phyloP scores from a whole-genome alignment of 2,329 filamentous ascomycete species.

The Penicillium expansum region DNA sequence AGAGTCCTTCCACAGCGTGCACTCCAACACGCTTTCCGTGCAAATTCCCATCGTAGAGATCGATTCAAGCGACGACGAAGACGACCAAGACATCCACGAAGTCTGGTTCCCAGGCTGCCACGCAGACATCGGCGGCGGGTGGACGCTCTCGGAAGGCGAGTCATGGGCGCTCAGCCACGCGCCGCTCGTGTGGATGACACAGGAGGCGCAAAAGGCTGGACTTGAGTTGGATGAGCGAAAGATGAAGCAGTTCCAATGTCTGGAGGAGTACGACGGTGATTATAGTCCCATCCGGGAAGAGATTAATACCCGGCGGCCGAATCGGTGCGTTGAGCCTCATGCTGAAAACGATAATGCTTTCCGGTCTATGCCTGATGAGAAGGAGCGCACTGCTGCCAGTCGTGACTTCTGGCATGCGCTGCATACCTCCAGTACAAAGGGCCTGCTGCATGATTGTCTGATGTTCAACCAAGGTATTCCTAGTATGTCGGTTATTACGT shows the following conservation, averaged over 20 bases:
- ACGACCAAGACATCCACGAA: slow-evolving; percentile 70
- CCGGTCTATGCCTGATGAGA: slow-evolving; percentile 18
- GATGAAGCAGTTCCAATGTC: slow-evolving; percentile 64
- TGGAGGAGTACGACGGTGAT: slow-evolving; percentile 43
- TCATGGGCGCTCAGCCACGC: slow-evolving; percentile 61
- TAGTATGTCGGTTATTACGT: slow-evolving; percentile 57
- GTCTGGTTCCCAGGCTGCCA: slow-evolving; percentile 74
- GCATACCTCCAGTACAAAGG: slow-evolving; percentile 53
- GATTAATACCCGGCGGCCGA: slow-evolving; percentile 15
- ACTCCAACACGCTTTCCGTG: slow-evolving; percentile 29
- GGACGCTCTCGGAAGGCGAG: slow-evolving; percentile 60
- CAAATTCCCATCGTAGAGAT: slow-evolving; percentile 25
- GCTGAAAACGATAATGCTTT: slow-evolving; percentile 15
- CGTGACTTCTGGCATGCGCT: slow-evolving; percentile 58
- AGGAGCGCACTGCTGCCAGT: slow-evolving; percentile 29
- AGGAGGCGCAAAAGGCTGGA: slow-evolving; percentile 63
- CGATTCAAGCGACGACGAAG: slow-evolving; percentile 30
- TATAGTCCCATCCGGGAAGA: slow-evolving; percentile 36
- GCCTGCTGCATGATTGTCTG: slow-evolving; percentile 68
- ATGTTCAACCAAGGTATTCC: slow-evolving; percentile 61
- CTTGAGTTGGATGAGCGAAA: slow-evolving; percentile 68
- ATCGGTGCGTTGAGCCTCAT: slow-evolving; percentile 9
- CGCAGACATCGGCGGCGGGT: slow-evolving; percentile 75
- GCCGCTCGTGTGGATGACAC: slow-evolving; percentile 69
- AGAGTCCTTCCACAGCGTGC: slow-evolving; percentile 22